Conservation (phyloP, 169 alveolate species). For the Amoebophrya sp. region DNA sequence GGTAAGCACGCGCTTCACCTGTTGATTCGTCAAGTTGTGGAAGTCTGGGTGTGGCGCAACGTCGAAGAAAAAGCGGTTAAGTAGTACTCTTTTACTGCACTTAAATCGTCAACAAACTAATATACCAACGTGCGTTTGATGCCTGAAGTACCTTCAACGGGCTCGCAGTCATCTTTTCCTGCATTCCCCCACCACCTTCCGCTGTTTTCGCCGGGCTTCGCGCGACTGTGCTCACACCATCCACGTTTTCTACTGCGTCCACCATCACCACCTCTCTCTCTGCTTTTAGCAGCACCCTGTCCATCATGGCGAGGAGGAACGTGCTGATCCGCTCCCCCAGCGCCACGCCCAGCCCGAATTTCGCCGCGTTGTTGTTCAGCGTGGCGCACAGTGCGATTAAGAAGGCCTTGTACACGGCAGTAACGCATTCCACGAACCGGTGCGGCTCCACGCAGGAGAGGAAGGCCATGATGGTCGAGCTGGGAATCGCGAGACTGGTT, state of each 20-base stretch:
- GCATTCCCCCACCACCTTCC: background rate
- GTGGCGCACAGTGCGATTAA: background rate
- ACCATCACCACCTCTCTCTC: background rate
- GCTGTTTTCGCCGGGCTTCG: background rate
- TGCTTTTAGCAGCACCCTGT: background rate
- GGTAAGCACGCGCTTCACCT: no score
- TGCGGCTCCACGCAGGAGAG: background rate
- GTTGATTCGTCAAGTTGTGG: no score
- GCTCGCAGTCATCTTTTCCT: no score
- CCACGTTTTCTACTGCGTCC: background rate
- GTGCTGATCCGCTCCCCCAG: background rate
- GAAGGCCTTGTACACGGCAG: background rate
- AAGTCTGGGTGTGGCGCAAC: no score
- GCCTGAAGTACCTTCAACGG: no score
- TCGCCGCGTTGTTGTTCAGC: background rate
- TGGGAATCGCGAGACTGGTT: background rate
- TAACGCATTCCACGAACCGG: background rate
- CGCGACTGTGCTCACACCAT: background rate
- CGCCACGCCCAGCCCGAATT: background rate
- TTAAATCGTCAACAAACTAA: no score
- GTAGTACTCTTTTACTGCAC: no score
- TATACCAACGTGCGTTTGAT: no score
- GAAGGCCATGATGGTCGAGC: background rate
- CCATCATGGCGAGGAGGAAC: background rate
- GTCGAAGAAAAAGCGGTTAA: no score